phyloP scores from a whole-genome alignment of 345 rosid species.

The Melaleuca alternifolia region DNA sequence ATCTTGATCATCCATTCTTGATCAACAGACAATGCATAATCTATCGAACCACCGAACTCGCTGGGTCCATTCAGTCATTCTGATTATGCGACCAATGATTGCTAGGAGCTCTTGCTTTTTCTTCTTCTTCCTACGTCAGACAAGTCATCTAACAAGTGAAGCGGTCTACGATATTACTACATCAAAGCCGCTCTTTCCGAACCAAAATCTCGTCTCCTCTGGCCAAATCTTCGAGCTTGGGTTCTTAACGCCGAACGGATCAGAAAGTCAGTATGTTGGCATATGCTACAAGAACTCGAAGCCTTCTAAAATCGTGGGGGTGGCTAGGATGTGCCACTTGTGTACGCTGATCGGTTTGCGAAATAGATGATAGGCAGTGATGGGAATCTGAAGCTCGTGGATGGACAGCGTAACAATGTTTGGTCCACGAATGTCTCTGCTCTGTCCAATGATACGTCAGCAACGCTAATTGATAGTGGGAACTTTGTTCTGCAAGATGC shows the following conservation, averaged over 20 bases:
- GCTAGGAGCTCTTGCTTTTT: neutral
- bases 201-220: neutral
- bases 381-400: constrained; percentile 17
- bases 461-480: constrained; percentile 17
- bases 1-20: neutral
- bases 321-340: constrained; percentile 25
- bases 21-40: neutral
- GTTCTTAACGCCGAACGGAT: neutral
- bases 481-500: constrained; percentile 15
- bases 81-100: neutral
- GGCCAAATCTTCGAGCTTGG: neutral
- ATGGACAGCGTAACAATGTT: neutral
- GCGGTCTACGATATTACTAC: neutral
- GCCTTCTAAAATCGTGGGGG: constrained; percentile 20
- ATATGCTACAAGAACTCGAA: neutral
- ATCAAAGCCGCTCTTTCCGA: neutral
- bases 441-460: neutral
- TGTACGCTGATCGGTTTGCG: neutral
- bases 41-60: neutral
- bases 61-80: neutral
- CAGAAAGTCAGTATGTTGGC: neutral
- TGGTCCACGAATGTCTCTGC: constrained; percentile 15
- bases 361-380: constrained; percentile 1
- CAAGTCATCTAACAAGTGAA: neutral
- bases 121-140: neutral